Evolutionary conservation across 1,284 basidiomycete species (phyloP), one percentile per base, ranked within the genome.

Genomic region (Amanita bisporigera): DNA sequence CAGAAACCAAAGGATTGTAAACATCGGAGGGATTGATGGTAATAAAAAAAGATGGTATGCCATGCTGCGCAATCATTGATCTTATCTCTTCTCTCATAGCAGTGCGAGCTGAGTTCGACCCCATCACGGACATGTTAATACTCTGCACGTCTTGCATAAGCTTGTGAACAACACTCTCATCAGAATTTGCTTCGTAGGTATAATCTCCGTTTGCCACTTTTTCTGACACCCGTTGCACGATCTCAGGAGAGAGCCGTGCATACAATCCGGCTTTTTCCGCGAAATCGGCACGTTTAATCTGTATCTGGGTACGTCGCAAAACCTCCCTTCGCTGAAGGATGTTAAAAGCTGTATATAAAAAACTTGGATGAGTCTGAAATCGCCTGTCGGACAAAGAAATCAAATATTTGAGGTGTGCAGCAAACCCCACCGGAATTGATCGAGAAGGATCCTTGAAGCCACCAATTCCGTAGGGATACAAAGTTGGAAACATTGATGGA

Each of bases 381-480:
- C 60, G 60, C 4, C 43, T 6, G 31, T 61, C 60, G 9, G 43
- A 9, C 17, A 61, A 10, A 24, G 6, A 17, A 3, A 61, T 17
- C 2, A 61, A 29, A 29, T 61, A 43, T 17, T 17, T 10, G 4
- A 31, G 4, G 9, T 52, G 50, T 6, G 50, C 50, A 6, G 4
- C 10, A 6, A 43, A 11, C 29, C 9, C 5, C 3, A 61, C 6
- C 11, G 33, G 6, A 17, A n/a, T 9, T 9, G 4, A 7, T 4
- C 36, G 58, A 40, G 6, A 61, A 11, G n/a, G 24, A 63, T 82
- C 71, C 19, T 80, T 76, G 60, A 79, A 77, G 2, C 80, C 81
- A 9, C 81, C 81, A 7, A 79, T 58, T 7, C 81, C 80, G 65
- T 78, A 82, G 0, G 79, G 82, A 69, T 79, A 80, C 33, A 81